phyloP scores from a whole-genome alignment of 139 green algal species.

The Coccomyxa sp. region DNA sequence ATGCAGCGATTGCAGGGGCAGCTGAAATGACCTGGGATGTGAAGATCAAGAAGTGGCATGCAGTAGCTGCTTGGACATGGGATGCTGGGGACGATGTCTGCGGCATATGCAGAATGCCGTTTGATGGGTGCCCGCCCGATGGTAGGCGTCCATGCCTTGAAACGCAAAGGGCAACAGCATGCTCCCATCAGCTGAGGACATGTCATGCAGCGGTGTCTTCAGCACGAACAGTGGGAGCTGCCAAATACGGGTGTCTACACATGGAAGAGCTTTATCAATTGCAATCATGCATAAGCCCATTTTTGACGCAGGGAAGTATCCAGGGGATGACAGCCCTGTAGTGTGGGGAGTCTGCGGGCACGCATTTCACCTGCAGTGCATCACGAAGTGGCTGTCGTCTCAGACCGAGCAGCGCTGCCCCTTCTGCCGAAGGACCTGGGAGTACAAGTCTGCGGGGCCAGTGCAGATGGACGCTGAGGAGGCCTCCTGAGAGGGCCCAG shows the following conservation, averaged over 20 bases:
- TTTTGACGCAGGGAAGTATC: too few relatives aligned
- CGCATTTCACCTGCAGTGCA: slow-evolving; percentile 67
- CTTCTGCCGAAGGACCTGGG: slow-evolving; percentile 53
- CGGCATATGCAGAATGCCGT: slow-evolving; percentile 56
- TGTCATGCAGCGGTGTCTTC: too few relatives aligned
- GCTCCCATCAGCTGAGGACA: too few relatives aligned
- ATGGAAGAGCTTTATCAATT: too few relatives aligned
- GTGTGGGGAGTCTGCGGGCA: slow-evolving; percentile 60
- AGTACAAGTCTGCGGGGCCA: slow-evolving; percentile 44
- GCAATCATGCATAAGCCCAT: too few relatives aligned
- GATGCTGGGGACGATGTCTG: slow-evolving; percentile 63
- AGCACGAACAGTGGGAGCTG: too few relatives aligned
- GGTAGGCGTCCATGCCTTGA: too few relatives aligned
- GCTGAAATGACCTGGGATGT: slow-evolving; percentile 49
- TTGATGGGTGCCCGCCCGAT: slow-evolving; percentile 57
- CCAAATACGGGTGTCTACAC: too few relatives aligned
- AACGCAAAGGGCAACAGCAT: too few relatives aligned
- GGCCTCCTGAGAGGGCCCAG: too few relatives aligned
- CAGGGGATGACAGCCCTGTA: slow-evolving; percentile 56
- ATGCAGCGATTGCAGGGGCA: too few relatives aligned
- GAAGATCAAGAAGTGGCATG: slow-evolving; percentile 56
- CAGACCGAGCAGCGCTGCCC: slow-evolving; percentile 58
- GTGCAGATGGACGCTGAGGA: background rate
- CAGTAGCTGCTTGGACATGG: slow-evolving; percentile 57
- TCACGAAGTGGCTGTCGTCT: slow-evolving; percentile 53